Conservation (phyloP, 164 flowering plant genomes). For the Liriodendron chinense region DNA sequence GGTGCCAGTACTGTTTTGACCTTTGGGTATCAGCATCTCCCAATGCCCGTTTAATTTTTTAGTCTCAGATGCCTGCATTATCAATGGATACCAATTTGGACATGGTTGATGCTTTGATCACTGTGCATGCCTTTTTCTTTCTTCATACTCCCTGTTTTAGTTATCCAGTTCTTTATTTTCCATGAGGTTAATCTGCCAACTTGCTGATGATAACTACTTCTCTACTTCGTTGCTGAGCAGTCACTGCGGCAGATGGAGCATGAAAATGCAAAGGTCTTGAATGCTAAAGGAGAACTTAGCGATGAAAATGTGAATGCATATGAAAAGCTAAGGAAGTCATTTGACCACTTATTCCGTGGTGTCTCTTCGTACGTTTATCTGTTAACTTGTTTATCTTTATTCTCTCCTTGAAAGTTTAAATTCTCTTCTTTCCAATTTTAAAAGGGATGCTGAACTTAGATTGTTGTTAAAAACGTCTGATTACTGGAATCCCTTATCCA, state of each 20-base stretch:
- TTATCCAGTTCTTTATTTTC: background rate
- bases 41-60: background rate
- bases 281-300: conserved; percentile 95
- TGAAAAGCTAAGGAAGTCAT: conserved; percentile 90
- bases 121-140: background rate
- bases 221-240: conserved; percentile 34
- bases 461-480: background rate
- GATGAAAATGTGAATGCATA: conserved; percentile 84
- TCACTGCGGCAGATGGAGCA: conserved; percentile 90
- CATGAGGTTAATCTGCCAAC: background rate
- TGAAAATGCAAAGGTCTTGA: conserved; percentile 84
- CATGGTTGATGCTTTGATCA: background rate
- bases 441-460: background rate
- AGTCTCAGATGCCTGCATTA: background rate
- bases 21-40: background rate
- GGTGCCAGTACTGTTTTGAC: background rate
- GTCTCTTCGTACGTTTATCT: conserved; percentile 71
- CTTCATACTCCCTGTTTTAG: background rate
- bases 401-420: background rate
- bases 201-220: background rate
- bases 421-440: background rate
- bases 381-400: background rate
- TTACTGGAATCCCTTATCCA: background rate
- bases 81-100: background rate
- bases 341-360: conserved; percentile 83